These are phyloP conservation scores for Hyaloperonospora brassicae DNA, from an alignment of 352 stramenopile species.

Conservation along the genomic window DNA sequence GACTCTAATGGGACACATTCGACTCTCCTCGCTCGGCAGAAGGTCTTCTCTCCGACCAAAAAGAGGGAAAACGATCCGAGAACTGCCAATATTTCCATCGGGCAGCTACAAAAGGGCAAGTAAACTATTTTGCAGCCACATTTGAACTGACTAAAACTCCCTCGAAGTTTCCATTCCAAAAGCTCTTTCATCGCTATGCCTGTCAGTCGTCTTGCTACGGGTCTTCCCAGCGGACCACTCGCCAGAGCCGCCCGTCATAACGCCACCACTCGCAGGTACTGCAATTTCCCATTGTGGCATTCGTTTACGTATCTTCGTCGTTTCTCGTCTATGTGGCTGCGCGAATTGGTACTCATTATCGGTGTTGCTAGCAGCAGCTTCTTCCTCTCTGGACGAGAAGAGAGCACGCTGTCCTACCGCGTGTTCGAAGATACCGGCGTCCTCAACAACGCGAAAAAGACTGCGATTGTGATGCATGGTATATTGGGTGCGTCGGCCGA, in stretches of 20 bases:
- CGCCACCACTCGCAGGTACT: constrained; percentile 18
- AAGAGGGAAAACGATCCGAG: too few species aligned
- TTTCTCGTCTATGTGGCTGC: background rate
- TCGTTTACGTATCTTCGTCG: background rate
- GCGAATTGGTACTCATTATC: background rate
- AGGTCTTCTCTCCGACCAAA: too few species aligned
- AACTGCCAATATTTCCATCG: too few species aligned
- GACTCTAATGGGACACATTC: too few species aligned
- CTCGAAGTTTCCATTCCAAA: background rate
- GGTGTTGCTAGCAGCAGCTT: constrained; percentile 5
- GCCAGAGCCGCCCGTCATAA: constrained; percentile 7
- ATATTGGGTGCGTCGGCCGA: constrained; percentile 45
- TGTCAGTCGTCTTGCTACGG: constrained; percentile 6
- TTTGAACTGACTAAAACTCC: too few species aligned
- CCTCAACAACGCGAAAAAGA: constrained; percentile 39
- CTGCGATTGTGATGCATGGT: constrained; percentile 69
- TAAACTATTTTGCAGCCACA: too few species aligned
- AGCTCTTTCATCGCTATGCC: constrained; percentile 6
- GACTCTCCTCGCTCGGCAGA: too few species aligned
- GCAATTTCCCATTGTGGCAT: background rate
- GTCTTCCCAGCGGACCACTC: constrained; percentile 13
- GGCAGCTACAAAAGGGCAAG: too few species aligned
- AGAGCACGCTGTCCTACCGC: constrained; percentile 56
- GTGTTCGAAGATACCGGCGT: constrained; percentile 46
- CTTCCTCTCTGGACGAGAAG: constrained; percentile 16